Conservation (phyloP, 441 rosid species). For the Isatis lusitanica region DNA sequence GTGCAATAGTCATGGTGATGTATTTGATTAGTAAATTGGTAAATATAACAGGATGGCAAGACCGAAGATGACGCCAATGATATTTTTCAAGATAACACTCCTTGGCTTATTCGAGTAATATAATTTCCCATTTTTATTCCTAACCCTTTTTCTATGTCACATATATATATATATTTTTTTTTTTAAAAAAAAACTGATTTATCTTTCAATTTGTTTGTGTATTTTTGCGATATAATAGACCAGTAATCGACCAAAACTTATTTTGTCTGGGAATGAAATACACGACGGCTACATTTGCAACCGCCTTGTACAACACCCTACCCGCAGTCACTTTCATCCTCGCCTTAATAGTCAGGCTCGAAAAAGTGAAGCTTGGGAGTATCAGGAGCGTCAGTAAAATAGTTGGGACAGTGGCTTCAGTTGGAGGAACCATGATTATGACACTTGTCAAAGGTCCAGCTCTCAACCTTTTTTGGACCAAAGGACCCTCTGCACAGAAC, state of each 20-base stretch:
- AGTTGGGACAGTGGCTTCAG: conserved; percentile 63
- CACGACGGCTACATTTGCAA: conserved; percentile 82
- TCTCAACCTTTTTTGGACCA: conserved; percentile 53
- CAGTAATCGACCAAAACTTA: conserved; percentile 78
- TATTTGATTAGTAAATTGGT: neutral
- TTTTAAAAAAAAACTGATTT: neutral
- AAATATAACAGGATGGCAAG: conserved; percentile 52
- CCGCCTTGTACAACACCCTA: conserved; percentile 67
- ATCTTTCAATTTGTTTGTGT: neutral
- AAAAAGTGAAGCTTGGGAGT: conserved; percentile 51
- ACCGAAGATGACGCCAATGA: conserved; percentile 67
- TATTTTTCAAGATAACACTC: conserved; percentile 55
- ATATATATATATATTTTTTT: no score
- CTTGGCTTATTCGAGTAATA: conserved; percentile 74
- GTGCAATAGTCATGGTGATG: neutral
- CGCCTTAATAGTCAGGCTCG: conserved; percentile 68
- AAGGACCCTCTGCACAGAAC: conserved; percentile 35
- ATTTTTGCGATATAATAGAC: conserved; percentile 43
- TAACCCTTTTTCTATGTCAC: neutral
- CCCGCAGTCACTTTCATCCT: conserved; percentile 78
- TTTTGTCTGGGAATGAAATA: conserved; percentile 76
- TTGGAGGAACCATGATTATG: conserved; percentile 84
- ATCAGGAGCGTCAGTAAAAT: conserved; percentile 60
- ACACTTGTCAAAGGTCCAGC: conserved; percentile 65
- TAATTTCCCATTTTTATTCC: neutral